Evolutionary conservation across 768 basidiomycete genomes (phyloP).

Genomic region (Lactifluus volemus): DNA sequence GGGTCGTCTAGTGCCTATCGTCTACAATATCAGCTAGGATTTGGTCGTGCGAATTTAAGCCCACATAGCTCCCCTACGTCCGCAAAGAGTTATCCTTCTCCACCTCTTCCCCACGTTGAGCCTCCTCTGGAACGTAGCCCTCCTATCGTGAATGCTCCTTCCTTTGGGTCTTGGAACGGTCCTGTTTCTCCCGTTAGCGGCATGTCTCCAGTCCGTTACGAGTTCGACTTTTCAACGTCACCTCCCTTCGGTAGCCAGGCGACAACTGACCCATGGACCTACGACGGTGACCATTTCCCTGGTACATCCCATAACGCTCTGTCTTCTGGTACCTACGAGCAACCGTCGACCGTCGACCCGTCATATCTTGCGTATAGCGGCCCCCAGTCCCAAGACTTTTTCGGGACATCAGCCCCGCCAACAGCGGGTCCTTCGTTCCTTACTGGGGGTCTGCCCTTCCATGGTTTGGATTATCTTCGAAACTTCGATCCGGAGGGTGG

Average conservation of each 20-base stretch:
- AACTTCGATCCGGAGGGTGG: slow-evolving; percentile 52
- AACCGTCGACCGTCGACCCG: slow-evolving; percentile 17
- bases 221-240: slow-evolving; percentile 15
- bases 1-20: slow-evolving; percentile 19
- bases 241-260: slow-evolving; percentile 3
- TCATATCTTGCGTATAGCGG: slow-evolving; percentile 16
- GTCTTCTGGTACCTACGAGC: slow-evolving; percentile 5
- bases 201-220: slow-evolving; percentile 16
- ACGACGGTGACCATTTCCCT: slow-evolving; percentile 15
- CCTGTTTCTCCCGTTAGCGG: slow-evolving; percentile 16
- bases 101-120: slow-evolving; percentile 46
- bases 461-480: slow-evolving; percentile 75
- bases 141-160: slow-evolving; percentile 36
- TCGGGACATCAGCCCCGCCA: slow-evolving; percentile 33
- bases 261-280: slow-evolving; percentile 6
- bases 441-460: slow-evolving; percentile 71
- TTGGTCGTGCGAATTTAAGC: slow-evolving; percentile 38
- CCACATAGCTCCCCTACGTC: slow-evolving; percentile 73
- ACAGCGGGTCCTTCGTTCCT: slow-evolving; percentile 59
- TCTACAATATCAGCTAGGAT: slow-evolving; percentile 24
- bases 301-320: slow-evolving; percentile 3
- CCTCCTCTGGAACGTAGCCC: slow-evolving; percentile 47
- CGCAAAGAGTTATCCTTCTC: slow-evolving; percentile 57
- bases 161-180: slow-evolving; percentile 24
- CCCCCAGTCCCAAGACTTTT: slow-evolving; percentile 23